A percentile compares a stretch with the other conserved stretches of the same genome.
phyloP scores from a whole-genome alignment of 352 stramenopile species.

The Phytophthora sansomeana region DNA sequence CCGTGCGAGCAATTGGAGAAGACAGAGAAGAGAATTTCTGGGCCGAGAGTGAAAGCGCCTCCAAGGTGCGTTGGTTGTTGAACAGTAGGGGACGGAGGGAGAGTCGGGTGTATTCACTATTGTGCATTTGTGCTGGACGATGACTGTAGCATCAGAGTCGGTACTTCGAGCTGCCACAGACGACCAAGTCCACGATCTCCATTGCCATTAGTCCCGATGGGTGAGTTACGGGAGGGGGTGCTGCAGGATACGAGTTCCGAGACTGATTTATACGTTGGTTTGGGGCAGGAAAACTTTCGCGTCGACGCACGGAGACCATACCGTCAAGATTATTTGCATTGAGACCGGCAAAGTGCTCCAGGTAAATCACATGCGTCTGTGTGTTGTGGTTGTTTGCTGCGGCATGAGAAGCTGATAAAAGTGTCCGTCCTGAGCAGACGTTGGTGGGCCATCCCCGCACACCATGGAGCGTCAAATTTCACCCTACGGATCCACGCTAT shows the following conservation, averaged over 20 bases:
- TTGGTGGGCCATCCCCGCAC: constrained; percentile 87
- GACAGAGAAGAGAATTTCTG: constrained; percentile 76
- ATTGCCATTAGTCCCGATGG: constrained; percentile 89
- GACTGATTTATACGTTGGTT: constrained; percentile 3
- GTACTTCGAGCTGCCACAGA: constrained; percentile 87
- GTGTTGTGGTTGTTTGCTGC: constrained; percentile 6
- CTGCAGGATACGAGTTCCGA: background rate
- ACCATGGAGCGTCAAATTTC: constrained; percentile 99
- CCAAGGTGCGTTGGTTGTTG: constrained; percentile 56
- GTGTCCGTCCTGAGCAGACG: constrained; percentile 50
- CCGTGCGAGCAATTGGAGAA: constrained; percentile 50
- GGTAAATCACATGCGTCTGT: constrained; percentile 35
- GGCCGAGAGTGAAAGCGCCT: constrained; percentile 79
- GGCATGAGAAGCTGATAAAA: constrained; percentile 14
- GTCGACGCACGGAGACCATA: constrained; percentile 98
- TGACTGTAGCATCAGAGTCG: constrained; percentile 74
- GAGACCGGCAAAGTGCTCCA: constrained; percentile 86
- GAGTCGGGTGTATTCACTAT: background rate
- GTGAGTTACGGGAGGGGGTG: constrained; percentile 37
- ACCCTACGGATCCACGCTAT: constrained; percentile 94
- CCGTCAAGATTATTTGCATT: constrained; percentile 98
- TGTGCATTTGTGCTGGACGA: background rate
- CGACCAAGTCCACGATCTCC: constrained; percentile 89
- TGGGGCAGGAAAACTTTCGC: constrained; percentile 91
- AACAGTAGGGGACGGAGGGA: background rate